A percentile compares a stretch with the other conserved stretches of the same genome.
Conservation (phyloP, 805 yeast species). For the Nakazawaea populi region DNA sequence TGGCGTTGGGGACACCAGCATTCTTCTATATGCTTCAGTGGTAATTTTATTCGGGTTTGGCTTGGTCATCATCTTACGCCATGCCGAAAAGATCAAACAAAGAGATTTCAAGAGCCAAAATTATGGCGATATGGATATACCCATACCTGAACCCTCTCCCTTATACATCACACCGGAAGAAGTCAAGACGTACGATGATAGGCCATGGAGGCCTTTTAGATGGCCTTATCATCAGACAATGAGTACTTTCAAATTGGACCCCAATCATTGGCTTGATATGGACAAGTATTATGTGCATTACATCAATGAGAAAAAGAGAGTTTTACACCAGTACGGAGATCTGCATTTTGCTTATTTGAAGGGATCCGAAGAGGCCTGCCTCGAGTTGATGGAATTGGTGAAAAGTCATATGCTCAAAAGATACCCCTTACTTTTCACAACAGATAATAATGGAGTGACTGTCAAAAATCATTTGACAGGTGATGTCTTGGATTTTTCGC, state of each 20-base stretch:
- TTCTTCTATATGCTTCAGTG: too few relatives aligned
- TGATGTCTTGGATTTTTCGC: slow-evolving; percentile 53
- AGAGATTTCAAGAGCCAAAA: not conserved
- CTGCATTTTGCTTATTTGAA: slow-evolving; percentile 63
- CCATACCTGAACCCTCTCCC: slow-evolving; percentile 46
- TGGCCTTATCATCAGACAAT: slow-evolving; percentile 79
- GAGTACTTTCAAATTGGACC: slow-evolving; percentile 62
- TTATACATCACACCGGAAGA: slow-evolving; percentile 60
- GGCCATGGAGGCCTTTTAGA: slow-evolving; percentile 79
- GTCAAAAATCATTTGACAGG: slow-evolving; percentile 56
- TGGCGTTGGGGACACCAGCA: too few relatives aligned
- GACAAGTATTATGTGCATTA: slow-evolving; percentile 68
- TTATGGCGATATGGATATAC: slow-evolving; percentile 19
- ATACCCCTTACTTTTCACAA: slow-evolving; percentile 58
- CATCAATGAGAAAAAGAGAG: slow-evolving; percentile 54
- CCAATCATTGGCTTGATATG: slow-evolving; percentile 76
- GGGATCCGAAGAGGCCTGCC: slow-evolving; percentile 52
- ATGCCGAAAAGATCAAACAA: not conserved
- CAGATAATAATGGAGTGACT: slow-evolving; percentile 39
- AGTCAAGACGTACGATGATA: slow-evolving; percentile 56
- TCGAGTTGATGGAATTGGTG: slow-evolving; percentile 59
- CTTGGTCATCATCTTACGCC: not conserved
- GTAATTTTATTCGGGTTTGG: not conserved
- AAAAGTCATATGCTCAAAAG: slow-evolving; percentile 52
- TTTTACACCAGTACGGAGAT: slow-evolving; percentile 50